phyloP scores from a whole-genome alignment of 192 early-diverging fungal species.

The Chytriomyces confervae region DNA sequence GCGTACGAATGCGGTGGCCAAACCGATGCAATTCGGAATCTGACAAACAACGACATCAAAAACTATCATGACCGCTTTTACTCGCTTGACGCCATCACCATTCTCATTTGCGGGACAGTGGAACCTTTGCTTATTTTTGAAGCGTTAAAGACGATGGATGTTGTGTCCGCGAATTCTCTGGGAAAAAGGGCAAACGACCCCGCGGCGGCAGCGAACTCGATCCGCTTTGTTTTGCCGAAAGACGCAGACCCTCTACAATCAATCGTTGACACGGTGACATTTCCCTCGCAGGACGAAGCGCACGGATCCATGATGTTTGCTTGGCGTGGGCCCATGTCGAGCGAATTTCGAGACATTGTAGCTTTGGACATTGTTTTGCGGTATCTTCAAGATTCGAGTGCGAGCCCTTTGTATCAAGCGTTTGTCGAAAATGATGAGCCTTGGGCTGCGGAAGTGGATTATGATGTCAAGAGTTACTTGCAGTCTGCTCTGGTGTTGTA shows the following conservation, averaged over 20 bases:
- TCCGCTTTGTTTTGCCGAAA: slow-evolving; percentile 14
- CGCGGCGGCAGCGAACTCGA: not conserved
- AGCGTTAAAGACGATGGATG: slow-evolving; percentile 34
- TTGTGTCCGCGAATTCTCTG: not conserved
- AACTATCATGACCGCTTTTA: slow-evolving; percentile 80
- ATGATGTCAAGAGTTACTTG: slow-evolving; percentile 59
- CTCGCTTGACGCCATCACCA: slow-evolving; percentile 70
- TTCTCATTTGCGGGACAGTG: slow-evolving; percentile 63
- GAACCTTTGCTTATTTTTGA: slow-evolving; percentile 62
- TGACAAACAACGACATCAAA: slow-evolving; percentile 77
- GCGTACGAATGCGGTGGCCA: slow-evolving; percentile 77
- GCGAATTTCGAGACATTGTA: slow-evolving; percentile 63
- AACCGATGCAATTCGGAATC: slow-evolving; percentile 70
- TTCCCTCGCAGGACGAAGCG: slow-evolving; percentile 54
- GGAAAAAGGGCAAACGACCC: not conserved
- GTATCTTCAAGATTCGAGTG: slow-evolving; percentile 69
- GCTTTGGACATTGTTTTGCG: slow-evolving; percentile 76
- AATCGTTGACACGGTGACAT: slow-evolving; percentile 10
- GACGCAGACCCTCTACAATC: not conserved
- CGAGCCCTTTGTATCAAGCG: slow-evolving; percentile 73
- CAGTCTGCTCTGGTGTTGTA: slow-evolving; percentile 63
- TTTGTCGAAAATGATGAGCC: slow-evolving; percentile 78
- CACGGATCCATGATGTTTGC: slow-evolving; percentile 62
- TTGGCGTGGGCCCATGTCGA: slow-evolving; percentile 76
- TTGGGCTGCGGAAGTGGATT: slow-evolving; percentile 65